Evolutionary conservation across 83 land plant genomes (phyloP).

Genomic region (Larix sibirica): DNA sequence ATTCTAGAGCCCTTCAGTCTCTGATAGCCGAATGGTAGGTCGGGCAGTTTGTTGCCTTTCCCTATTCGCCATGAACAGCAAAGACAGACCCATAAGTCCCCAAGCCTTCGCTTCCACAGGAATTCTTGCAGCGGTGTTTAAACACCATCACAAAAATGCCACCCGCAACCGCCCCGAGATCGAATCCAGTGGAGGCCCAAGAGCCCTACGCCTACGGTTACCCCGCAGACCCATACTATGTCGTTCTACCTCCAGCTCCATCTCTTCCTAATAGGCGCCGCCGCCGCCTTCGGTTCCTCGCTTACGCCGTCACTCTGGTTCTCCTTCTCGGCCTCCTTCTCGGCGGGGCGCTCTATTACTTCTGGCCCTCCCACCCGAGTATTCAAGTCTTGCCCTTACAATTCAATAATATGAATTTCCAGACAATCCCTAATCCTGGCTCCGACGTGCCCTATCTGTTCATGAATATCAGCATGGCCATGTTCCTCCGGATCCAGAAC

Average conservation of each 20-base stretch:
- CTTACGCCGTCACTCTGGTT: constrained; percentile 12
- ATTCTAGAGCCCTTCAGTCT: no score
- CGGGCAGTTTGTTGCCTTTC: no score
- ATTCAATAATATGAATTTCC: constrained; percentile 35
- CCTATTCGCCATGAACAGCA: no score
- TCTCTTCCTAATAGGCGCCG: background rate
- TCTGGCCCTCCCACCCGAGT: constrained; percentile 52
- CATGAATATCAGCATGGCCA: constrained; percentile 52
- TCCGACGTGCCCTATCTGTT: constrained; percentile 26
- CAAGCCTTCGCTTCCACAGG: no score
- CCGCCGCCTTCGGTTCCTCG: background rate
- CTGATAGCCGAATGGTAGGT: no score
- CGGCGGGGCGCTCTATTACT: constrained; percentile 32
- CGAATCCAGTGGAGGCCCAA: no score
- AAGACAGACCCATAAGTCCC: no score
- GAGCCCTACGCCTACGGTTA: background rate
- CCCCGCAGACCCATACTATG: constrained; percentile 6
- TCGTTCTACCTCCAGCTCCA: constrained; percentile 15
- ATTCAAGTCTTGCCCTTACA: constrained; percentile 29
- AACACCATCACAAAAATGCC: no score
- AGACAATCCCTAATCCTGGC: constrained; percentile 7
- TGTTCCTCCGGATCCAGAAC: constrained; percentile 50
- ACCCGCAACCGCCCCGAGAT: no score
- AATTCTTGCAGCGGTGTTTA: no score
- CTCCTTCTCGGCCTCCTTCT: constrained; percentile 21